These are phyloP conservation scores for Exophiala spinifera DNA, from an alignment of 2,329 filamentous ascomycete species.

Conservation along the genomic window DNA sequence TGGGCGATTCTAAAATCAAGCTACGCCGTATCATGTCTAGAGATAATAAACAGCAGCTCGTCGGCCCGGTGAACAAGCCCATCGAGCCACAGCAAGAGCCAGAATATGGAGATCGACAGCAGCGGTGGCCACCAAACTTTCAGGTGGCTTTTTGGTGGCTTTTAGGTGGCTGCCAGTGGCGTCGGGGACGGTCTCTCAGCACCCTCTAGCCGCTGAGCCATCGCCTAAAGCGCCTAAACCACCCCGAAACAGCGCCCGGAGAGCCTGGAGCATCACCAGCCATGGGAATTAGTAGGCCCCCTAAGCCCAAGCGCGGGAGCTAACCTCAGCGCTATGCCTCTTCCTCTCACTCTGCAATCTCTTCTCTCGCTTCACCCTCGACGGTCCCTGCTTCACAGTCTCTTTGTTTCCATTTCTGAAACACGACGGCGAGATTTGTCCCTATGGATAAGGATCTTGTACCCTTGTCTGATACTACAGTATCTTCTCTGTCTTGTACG, in stretches of 20 bases:
- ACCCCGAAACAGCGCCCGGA: neutral
- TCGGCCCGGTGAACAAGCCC: constrained; percentile 1
- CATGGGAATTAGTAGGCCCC: neutral
- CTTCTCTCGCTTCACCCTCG: constrained; percentile 14
- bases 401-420: constrained; percentile 14
- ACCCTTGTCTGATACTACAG: no score
- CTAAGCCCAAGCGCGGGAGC: neutral
- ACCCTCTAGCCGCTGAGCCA: neutral
- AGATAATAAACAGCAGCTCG: neutral
- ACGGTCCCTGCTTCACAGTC: constrained; percentile 7
- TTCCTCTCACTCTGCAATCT: constrained; percentile 24
- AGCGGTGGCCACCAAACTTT: no score
- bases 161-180: neutral
- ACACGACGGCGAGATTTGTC: neutral
- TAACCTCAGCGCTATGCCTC: constrained; percentile 10
- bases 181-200: neutral
- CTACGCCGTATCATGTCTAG: no score
- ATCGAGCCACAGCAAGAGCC: neutral
- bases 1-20: no score
- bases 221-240: neutral
- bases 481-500: neutral
- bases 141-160: no score
- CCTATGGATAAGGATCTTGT: no score
- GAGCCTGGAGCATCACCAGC: no score
- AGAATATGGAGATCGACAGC: neutral